phyloP scores from a whole-genome alignment of 2,329 filamentous ascomycete species.

The Orbilia blumenaviensis region DNA sequence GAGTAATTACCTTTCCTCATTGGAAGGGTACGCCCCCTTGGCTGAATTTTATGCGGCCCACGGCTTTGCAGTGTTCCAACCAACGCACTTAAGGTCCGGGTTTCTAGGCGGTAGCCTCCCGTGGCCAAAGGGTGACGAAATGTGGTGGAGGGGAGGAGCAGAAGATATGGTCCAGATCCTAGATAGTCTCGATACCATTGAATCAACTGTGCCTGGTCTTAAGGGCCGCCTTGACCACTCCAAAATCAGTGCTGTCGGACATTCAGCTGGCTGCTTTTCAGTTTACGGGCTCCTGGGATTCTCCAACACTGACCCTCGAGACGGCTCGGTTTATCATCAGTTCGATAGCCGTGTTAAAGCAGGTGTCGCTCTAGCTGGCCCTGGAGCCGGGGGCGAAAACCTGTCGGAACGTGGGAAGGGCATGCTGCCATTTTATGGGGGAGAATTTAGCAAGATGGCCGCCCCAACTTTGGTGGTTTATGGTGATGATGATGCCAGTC shows the following conservation, averaged over 20 bases:
- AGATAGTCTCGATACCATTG: slow-evolving; percentile 61
- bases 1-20: slow-evolving; percentile 62
- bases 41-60: slow-evolving; percentile 63
- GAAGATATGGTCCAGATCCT: slow-evolving; percentile 61
- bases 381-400: slow-evolving; percentile 59
- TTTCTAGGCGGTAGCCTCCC: slow-evolving; percentile 57
- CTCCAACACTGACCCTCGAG: slow-evolving; percentile 59
- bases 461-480: slow-evolving; percentile 61
- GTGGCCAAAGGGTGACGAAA: slow-evolving; percentile 54
- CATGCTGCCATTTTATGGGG: slow-evolving; percentile 59
- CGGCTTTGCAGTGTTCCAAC: slow-evolving; percentile 63
- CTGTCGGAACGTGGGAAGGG: slow-evolving; percentile 58
- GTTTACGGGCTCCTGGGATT: slow-evolving; percentile 61
- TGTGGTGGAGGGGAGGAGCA: slow-evolving; percentile 60
- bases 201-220: slow-evolving; percentile 59
- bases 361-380: slow-evolving; percentile 60
- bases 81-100: slow-evolving; percentile 62
- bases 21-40: slow-evolving; percentile 63
- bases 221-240: slow-evolving; percentile 60
- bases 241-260: slow-evolving; percentile 61
- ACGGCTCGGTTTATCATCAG: slow-evolving; percentile 54
- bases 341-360: slow-evolving; percentile 61
- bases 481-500: slow-evolving; percentile 61
- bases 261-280: slow-evolving; percentile 61
- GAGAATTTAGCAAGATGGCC: slow-evolving; percentile 60